phyloP scores from a whole-genome alignment of 2,329 filamentous ascomycete genomes.

The Bimuria novae-zelandiae region DNA sequence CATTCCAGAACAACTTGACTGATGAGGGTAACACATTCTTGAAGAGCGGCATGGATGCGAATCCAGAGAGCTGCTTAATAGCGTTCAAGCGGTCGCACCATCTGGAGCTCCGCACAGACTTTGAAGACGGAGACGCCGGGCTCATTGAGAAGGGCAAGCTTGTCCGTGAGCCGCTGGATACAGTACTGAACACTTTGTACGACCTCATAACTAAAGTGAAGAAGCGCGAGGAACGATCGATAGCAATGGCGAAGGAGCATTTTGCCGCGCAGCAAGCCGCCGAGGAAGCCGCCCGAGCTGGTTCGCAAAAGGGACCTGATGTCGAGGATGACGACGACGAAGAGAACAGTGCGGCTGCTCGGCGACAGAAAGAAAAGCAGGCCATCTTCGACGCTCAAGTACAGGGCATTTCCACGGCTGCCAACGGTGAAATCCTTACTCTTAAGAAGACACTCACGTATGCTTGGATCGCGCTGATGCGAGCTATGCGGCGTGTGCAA shows the following conservation, averaged over 20 bases:
- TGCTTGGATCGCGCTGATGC: conserved; percentile 92
- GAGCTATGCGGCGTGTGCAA: conserved; percentile 91
- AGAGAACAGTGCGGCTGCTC: conserved; percentile 39
- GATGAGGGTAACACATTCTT: conserved; percentile 79
- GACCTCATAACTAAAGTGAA: conserved; percentile 75
- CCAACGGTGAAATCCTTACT: conserved; percentile 72
- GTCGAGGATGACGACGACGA: conserved; percentile 59
- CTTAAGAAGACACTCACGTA: conserved; percentile 87
- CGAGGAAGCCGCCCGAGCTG: conserved; percentile 45
- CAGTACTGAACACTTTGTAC: conserved; percentile 85
- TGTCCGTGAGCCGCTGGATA: conserved; percentile 82
- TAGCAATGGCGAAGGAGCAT: conserved; percentile 60
- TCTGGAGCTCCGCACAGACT: conserved; percentile 76
- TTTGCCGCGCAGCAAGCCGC: conserved; percentile 54
- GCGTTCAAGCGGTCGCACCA: conserved; percentile 89
- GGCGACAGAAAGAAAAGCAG: conserved; percentile 51
- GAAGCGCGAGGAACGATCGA: conserved; percentile 66
- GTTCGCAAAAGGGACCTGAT: conserved; percentile 46
- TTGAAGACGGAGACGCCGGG: conserved; percentile 75
- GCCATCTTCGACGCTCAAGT: conserved; percentile 60
- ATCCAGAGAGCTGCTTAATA: conserved; percentile 90
- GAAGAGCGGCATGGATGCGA: conserved; percentile 80
- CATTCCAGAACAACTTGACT: conserved; percentile 74
- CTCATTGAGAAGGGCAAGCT: conserved; percentile 68
- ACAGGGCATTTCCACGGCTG: conserved; percentile 65